phyloP scores from a whole-genome alignment of 108 stramenopile species.

The Stephanodiscus triporus region DNA sequence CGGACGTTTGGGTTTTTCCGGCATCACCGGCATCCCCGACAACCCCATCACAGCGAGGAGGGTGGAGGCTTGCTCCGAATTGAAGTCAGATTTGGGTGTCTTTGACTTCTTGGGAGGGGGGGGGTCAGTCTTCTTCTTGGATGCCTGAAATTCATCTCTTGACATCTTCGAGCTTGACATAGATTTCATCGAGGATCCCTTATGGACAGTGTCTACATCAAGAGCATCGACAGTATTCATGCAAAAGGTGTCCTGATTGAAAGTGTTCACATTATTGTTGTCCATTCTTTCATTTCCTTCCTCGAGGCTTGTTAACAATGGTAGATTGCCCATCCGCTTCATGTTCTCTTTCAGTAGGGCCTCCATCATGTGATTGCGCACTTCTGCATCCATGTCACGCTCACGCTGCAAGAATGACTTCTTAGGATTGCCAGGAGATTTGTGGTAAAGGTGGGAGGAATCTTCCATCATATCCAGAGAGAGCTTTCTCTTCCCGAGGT shows the following conservation, averaged over 20 bases:
- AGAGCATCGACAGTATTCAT: background rate
- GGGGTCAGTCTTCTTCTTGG: background rate
- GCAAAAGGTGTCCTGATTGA: background rate
- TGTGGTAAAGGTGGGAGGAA: background rate
- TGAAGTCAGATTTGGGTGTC: background rate
- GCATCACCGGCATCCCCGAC: no score
- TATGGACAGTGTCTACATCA: background rate
- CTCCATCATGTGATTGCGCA: slow-evolving; percentile 21
- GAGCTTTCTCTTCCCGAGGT: background rate
- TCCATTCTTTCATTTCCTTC: background rate
- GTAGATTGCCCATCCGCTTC: background rate
- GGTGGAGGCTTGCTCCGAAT: background rate
- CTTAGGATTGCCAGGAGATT: slow-evolving; percentile 28
- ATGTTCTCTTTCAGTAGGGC: background rate
- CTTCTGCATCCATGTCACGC: slow-evolving; percentile 25
- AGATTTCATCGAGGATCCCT: background rate
- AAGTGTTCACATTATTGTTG: background rate
- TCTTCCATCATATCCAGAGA: background rate
- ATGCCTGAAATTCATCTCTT: background rate
- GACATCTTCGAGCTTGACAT: background rate
- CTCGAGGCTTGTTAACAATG: background rate
- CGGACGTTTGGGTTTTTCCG: slow-evolving; percentile 37
- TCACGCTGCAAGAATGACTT: slow-evolving; percentile 32
- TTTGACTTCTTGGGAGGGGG: background rate
- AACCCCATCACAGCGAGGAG: background rate